Percentiles rank a stretch among this genome's conserved stretches.
Conservation (phyloP, 805 yeast genomes). For the Kluyveromyces nonfermentans region DNA sequence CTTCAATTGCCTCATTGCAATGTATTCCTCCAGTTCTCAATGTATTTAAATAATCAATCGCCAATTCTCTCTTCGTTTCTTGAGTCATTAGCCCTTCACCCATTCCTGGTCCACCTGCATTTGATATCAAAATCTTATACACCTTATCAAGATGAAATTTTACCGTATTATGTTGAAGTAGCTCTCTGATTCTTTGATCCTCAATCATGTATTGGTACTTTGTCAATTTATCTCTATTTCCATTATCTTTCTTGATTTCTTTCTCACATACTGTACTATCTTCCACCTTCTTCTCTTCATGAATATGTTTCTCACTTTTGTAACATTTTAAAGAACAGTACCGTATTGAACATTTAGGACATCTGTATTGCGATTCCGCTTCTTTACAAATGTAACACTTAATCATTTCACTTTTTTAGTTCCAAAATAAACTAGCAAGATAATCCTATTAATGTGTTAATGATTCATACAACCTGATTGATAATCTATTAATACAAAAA, state of each 20-base stretch:
- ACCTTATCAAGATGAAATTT: constrained; percentile 48
- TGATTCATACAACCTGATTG: too few relatives aligned
- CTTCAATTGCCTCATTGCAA: constrained; percentile 53
- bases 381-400: constrained; percentile 30
- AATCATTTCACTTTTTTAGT: not conserved
- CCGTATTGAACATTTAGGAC: constrained; percentile 37
- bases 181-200: constrained; percentile 35
- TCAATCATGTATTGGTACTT: constrained; percentile 27
- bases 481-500: too few relatives aligned
- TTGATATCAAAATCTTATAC: constrained; percentile 33
- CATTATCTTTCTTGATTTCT: not conserved
- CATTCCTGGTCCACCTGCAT: constrained; percentile 12
- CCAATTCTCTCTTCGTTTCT: constrained; percentile 39
- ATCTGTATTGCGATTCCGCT: constrained; percentile 34
- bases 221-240: constrained; percentile 5
- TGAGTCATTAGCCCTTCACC: constrained; percentile 16
- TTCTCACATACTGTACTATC: not conserved
- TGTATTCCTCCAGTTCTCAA: constrained; percentile 51
- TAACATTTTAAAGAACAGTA: constrained; percentile 56
- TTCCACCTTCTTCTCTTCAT: not conserved
- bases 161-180: constrained; percentile 38
- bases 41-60: constrained; percentile 47
- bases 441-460: too few relatives aligned
- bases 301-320: constrained; percentile 30
- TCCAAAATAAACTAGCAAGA: not conserved